Percentiles rank a stretch among this genome's conserved stretches.
Conservation (phyloP, 106 monocot genomes). For the Acorus gramineus region DNA sequence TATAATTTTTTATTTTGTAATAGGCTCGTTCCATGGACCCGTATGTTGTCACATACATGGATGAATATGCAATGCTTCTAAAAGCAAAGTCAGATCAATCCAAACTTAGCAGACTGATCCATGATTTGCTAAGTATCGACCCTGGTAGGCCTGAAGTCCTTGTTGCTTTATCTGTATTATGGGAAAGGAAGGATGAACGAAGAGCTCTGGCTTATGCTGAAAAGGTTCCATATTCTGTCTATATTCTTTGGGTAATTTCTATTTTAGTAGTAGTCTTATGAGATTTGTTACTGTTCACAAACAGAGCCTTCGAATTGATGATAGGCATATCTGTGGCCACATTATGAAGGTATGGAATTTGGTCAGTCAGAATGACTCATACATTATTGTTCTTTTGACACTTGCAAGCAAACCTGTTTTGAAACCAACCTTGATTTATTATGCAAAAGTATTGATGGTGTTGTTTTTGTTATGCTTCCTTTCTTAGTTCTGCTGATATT, state of each 20-base stretch:
- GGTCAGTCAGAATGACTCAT: too few species aligned
- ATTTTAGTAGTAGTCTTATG: slow-evolving; percentile 6
- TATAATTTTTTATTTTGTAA: background rate
- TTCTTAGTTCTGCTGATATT: background rate
- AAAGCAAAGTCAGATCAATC: slow-evolving; percentile 64
- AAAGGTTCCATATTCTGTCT: slow-evolving; percentile 35
- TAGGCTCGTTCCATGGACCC: slow-evolving; percentile 95
- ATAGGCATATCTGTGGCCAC: slow-evolving; percentile 75
- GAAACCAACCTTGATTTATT: background rate
- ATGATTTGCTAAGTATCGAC: slow-evolving; percentile 88
- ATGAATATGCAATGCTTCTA: slow-evolving; percentile 98
- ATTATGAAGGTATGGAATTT: slow-evolving; percentile 71
- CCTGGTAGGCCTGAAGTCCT: slow-evolving; percentile 68
- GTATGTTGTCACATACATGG: slow-evolving; percentile 84
- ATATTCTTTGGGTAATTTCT: background rate
- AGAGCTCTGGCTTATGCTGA: slow-evolving; percentile 92
- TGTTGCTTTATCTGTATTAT: slow-evolving; percentile 79
- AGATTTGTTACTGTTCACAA: slow-evolving; percentile 9
- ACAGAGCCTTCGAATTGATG: slow-evolving; percentile 89
- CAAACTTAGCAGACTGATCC: slow-evolving; percentile 84
- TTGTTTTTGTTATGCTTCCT: background rate
- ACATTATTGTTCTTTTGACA: too few species aligned
- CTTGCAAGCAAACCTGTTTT: background rate
- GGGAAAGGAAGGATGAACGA: slow-evolving; percentile 88
- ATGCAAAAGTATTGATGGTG: too few species aligned